Base-by-base conservation (phyloP, 2,329 filamentous ascomycete genomes). In the Fusarium nygamai region DNA sequence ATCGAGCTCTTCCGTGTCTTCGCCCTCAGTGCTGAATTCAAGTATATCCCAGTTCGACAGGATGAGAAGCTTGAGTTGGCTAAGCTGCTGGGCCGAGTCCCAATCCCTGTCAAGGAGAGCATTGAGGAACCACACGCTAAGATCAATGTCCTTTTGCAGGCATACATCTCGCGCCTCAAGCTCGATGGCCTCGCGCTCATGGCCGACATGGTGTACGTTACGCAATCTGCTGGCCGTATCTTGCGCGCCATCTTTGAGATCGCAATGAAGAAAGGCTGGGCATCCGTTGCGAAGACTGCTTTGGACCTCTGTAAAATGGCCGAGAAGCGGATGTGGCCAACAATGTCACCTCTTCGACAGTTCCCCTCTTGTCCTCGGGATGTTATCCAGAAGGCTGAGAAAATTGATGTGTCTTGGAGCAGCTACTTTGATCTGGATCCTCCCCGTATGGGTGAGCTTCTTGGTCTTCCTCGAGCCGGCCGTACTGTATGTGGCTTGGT, bases 311-410 rank as follows among this genome's bases (percentile, higher is more conserved):
- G 97, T 85, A 99, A 99, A 86, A 98, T 98, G 94, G 96, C 96
- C 1, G 96, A 99, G 86, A 98, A 98, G 87, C 90, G 97, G 57
- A 99, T 99, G 97, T 99, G 96, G 96, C 95, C 96, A 20, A 98
- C 96, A 11, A 99, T 98, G 96, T 94, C 94, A 43, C 96, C 97
- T 17, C 87, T 99, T 38, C 91, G 96, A 61, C 96, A 99, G 80
- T 99, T 99, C 80, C 90, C 93, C 8, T 85, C 86, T 44, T 98
- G 95, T 79, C 91, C 95, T 7, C 88, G 91, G 46, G 96, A 98
- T 67, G 94, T 98, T 61, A 86, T 98, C 56, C 92, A 94, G 75
- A 98, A 98, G 84, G 93, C 95, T 7, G 96, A 99, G 85, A 90
- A 95, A 76, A 97, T 98, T 70, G 95, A 98, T 76, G 95, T 98